A percentile compares a stretch with the other conserved stretches of the same genome.
phyloP scores from a whole-genome alignment of 768 basidiomycete species.

The Lentinula detonsa region DNA sequence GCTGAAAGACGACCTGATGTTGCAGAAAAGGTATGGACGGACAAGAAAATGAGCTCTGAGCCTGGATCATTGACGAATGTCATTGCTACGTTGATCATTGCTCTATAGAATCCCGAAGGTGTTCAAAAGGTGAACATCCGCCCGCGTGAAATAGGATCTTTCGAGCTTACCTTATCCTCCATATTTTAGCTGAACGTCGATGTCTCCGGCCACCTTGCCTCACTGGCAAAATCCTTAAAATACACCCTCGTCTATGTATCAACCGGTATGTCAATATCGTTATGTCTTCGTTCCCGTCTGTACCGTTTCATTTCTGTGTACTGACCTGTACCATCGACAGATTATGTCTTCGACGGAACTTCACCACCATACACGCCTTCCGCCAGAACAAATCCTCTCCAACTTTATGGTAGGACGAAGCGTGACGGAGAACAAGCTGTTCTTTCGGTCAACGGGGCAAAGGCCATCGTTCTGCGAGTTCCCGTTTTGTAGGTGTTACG shows the following conservation, averaged over 20 bases:
- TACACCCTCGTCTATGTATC: conserved; percentile 88
- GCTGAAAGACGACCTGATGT: conserved; percentile 92
- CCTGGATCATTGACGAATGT: background rate
- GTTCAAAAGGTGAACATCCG: conserved; percentile 46
- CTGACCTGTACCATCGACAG: conserved; percentile 25
- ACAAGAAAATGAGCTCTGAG: too few species aligned
- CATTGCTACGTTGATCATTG: background rate
- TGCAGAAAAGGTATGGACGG: conserved; percentile 67
- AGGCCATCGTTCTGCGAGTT: conserved; percentile 72
- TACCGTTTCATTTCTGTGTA: background rate
- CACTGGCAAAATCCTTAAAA: conserved; percentile 50
- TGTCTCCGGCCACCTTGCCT: conserved; percentile 69
- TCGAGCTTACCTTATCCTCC: background rate
- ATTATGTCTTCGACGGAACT: conserved; percentile 96
- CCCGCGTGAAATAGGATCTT: background rate
- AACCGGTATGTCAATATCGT: conserved; percentile 46
- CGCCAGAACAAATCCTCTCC: conserved; percentile 73
- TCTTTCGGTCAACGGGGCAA: conserved; percentile 50
- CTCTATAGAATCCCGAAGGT: conserved; percentile 57
- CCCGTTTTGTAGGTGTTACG: conserved; percentile 68
- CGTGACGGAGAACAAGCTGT: conserved; percentile 82
- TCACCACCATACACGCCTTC: conserved; percentile 82
- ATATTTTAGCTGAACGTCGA: conserved; percentile 67
- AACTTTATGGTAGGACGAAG: conserved; percentile 86
- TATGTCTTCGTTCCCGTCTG: background rate